Evolutionary conservation across 2,329 filamentous ascomycete species (phyloP).

Genomic region (Alternaria brassicae): DNA sequence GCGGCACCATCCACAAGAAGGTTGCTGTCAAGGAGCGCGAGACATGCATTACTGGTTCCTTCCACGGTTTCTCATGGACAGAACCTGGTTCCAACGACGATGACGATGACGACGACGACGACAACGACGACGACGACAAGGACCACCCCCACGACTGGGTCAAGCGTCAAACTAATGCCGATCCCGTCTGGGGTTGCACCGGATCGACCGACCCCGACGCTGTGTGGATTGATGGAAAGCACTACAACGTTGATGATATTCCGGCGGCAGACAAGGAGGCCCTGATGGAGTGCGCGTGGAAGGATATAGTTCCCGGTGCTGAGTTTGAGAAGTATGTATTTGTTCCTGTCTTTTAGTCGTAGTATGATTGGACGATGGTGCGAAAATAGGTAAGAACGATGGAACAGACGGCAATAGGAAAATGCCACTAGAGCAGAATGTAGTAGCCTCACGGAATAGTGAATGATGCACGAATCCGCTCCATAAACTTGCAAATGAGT

Average conservation of each 20-base stretch:
- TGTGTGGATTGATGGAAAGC: background rate
- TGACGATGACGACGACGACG: background rate
- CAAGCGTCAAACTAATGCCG: background rate
- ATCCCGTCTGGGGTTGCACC: background rate
- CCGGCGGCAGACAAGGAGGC: background rate
- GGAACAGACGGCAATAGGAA: too few relatives aligned
- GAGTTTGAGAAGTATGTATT: background rate
- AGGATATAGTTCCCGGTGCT: background rate
- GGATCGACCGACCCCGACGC: background rate
- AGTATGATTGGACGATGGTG: too few relatives aligned
- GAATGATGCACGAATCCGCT: too few relatives aligned
- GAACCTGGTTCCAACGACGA: background rate
- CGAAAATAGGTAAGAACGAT: too few relatives aligned
- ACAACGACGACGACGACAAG: background rate
- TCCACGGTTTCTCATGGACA: constrained; percentile 1
- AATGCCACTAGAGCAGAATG: too few relatives aligned
- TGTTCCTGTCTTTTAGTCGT: background rate
- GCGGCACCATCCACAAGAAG: background rate
- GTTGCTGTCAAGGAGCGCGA: background rate
- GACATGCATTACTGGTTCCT: background rate
- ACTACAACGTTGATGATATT: background rate
- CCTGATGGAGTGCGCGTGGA: background rate
- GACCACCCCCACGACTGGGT: background rate
- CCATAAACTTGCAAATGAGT: too few relatives aligned
- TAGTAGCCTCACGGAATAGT: too few relatives aligned